Evolutionary conservation across 2,329 filamentous ascomycete genomes (phyloP), one percentile per base, ranked within the genome.

Genomic region (Fusarium sp.): DNA sequence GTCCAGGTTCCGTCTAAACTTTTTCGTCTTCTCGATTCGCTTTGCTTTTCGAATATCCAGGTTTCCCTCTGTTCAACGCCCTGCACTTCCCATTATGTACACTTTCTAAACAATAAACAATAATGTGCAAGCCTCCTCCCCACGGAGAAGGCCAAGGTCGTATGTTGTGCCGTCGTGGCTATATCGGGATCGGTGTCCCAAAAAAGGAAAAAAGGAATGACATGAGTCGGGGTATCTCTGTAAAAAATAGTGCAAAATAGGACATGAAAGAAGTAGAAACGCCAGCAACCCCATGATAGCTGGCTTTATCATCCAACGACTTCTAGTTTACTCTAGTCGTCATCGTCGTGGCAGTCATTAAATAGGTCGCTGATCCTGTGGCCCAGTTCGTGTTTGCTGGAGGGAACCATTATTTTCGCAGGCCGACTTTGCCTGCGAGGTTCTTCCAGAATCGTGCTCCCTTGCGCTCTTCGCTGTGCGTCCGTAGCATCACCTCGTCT

Each of bases 401-500:
- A 41, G 44, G 36, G 14, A 28, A 41, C 68, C 62, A 66, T 77
- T 76, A 78, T 68, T 76, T 78, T 74, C 77, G 77, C 59, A 78
- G 73, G 47, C 82, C 81, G 41, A 88, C 84, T 79, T 85, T 87
- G 57, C 83, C 86, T 39, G 83, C 85, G 22, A 88, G 79, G 67
- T 77, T 85, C 76, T 84, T 86, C 84, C 87, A 85, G 78, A 88
- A 88, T 58, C 84, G 84, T 44, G 82, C 79, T 24, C 82, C 78
- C 71, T 83, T 85, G 72, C 83, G 83, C 72, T 85, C 84, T 50
- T 87, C 85, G 64, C 82, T 84, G 52, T 80, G 80, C 20, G 83
- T 81, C 52, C 86, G 83, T 36, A 82, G 81, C 88, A 90, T 90
- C 71, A 85, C 83, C 44, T 85, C 84, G 74, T 89, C 87, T 18